Conservation (phyloP, 2,329 filamentous ascomycete genomes). For the Periconia macrospinosa region DNA sequence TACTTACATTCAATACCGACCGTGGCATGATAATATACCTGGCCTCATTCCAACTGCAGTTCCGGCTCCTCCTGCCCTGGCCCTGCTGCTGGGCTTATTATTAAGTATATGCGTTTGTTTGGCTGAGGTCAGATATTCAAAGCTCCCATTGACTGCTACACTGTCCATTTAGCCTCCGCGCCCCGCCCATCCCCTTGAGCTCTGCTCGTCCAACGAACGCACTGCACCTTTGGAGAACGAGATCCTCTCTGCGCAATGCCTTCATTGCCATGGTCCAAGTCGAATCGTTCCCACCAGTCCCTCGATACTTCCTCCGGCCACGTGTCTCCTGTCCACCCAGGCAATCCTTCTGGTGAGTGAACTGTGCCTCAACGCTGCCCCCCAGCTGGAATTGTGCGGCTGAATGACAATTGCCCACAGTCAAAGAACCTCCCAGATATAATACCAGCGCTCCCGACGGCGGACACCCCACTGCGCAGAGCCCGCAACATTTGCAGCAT, state of each 20-base stretch:
- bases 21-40: too few relatives aligned
- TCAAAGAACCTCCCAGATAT: conserved; percentile 23
- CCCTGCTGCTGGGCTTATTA: too few relatives aligned
- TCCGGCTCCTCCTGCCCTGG: too few relatives aligned
- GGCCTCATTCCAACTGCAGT: too few relatives aligned
- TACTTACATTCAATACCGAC: too few relatives aligned
- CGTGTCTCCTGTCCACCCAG: conserved; percentile 37
- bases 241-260: conserved; percentile 30
- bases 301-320: conserved; percentile 39
- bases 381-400: conserved; percentile 24
- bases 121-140: background rate
- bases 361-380: too few relatives aligned
- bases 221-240: too few relatives aligned
- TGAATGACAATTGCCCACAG: conserved; percentile 35
- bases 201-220: too few relatives aligned
- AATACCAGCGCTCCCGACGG: background rate
- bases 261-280: conserved; percentile 42
- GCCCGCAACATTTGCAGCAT: conserved; percentile 14
- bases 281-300: conserved; percentile 42
- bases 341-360: conserved; percentile 31
- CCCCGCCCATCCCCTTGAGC: too few relatives aligned
- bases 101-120: too few relatives aligned
- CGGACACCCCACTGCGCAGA: conserved; percentile 20
- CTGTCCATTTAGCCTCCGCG: background rate
- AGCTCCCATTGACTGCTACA: background rate